Evolutionary conservation across 2,329 filamentous ascomycete species (phyloP).

Genomic region (Cyclaneusma minus): DNA sequence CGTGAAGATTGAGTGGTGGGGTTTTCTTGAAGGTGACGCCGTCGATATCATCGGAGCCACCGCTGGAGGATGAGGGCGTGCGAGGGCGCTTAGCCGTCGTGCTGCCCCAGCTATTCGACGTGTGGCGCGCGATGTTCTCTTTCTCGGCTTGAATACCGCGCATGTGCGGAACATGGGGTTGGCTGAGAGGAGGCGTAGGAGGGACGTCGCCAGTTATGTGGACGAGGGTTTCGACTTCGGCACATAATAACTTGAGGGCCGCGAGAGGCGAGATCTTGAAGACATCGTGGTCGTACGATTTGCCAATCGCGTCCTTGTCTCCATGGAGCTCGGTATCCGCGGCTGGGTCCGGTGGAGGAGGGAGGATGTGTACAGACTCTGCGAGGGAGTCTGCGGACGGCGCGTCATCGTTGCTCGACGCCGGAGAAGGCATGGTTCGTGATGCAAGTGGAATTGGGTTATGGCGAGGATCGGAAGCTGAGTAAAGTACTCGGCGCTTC

Average conservation of each 20-base stretch:
- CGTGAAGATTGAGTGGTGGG: constrained; percentile 10
- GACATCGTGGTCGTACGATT: constrained; percentile 39
- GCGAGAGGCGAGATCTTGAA: constrained; percentile 56
- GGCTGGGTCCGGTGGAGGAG: constrained; percentile 17
- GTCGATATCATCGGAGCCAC: constrained; percentile 28
- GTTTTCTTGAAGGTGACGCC: constrained; percentile 33
- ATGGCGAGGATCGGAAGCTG: constrained; percentile 1
- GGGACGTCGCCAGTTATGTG: constrained; percentile 63
- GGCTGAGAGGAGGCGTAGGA: constrained; percentile 57
- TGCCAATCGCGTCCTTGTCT: constrained; percentile 8
- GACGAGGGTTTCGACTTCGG: constrained; percentile 55
- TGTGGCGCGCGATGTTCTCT: constrained; percentile 39
- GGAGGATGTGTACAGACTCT: constrained; percentile 13
- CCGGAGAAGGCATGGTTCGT: neutral
- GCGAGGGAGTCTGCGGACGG: too few species aligned
- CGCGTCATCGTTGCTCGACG: neutral
- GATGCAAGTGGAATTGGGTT: neutral
- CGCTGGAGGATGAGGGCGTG: constrained; percentile 11
- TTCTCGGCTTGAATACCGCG: constrained; percentile 46
- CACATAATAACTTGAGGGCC: constrained; percentile 66
- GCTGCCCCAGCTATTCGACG: constrained; percentile 28
- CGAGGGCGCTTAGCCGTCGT: constrained; percentile 13
- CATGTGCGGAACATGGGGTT: constrained; percentile 49
- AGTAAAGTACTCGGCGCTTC: neutral
- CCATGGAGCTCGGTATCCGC: constrained; percentile 10